Base-by-base conservation (phyloP, 2,329 filamentous ascomycete species). In the Cladosporium austrohemisphaericum region DNA sequence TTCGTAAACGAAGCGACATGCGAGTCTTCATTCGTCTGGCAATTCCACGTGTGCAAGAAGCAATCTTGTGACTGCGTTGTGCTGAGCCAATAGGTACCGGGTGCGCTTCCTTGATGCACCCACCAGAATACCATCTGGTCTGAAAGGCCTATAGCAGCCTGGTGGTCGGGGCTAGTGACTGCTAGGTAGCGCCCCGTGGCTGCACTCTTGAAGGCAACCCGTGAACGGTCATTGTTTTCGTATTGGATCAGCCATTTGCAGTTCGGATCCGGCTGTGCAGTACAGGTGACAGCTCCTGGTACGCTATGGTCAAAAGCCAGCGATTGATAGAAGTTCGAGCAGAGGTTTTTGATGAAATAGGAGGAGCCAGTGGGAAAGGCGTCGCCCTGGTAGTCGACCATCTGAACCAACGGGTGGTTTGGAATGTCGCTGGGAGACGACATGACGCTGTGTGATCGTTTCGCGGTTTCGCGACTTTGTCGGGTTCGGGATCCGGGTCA, bases 181-280 rank as follows among this genome's bases (percentile, higher is more conserved):
- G 36, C 45, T 13, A 54, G 46, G 20, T 49, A 54, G 18, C 36
- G 43, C 18, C 40, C 40, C 3, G 35, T 50, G 4, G 45, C 36
- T 1, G 45, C 46, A 6, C 46, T 37, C 11, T 45, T 44, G 16
- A 54, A 19, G 0, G 52, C 41, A 10, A 54, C 25, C 26, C 41
- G 41, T 10, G 33, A 36, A 13, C 52, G 50, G 22, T 52, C 52
- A n/a, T 47, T 41, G 31, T 38, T 37, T 18, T 41, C 50, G 36
- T 50, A 52, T 32, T 52, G 45, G 22, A 52, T 35, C n/a, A 50
- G 26, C 52, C 52, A 54, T 36, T 52, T 46, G 37, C 46, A 37
- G 36, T 54, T 41, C n/a, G 32, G 43, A 14, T 36, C 43, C 16
- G 52, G 41, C 5, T 36, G 38, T 13, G 51, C 32, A 4, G 45